Base-by-base conservation (phyloP, 495 filamentous ascomycete genomes). In the Penicillium lividum region DNA sequence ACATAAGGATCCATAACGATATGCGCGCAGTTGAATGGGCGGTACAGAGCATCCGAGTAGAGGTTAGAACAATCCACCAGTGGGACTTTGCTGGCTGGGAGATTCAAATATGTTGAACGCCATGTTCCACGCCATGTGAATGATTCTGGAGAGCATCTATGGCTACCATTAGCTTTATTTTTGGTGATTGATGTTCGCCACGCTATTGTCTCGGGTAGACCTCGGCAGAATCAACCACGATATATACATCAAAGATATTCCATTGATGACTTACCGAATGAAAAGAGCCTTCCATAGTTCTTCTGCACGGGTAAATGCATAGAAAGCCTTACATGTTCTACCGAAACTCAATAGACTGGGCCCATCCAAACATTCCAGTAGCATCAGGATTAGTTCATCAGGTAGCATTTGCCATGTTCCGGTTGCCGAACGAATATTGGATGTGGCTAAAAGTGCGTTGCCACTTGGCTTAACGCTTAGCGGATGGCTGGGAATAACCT, bases 271-370 rank as follows among this genome's bases (percentile, higher is more conserved):
- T 82, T 88, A 98, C 94, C 85, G 80, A 60, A 96, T 79, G 63
- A 92, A 95, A 9, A 96, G 72, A 22, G 84, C 68, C 74, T 94
- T 94, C 94, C 94, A 98, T 28, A 98, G 70, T 58, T 98, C 94
- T 57, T 98, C 94, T 33, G 82, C 82, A 40, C 88, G 79, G 43
- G 88, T 88, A 69, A 92, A 94, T 7, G 93, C 94, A 78, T 92
- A 95, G 15, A 97, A 79, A 33, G 90, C 89, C 70, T 88, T 92
- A 76, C 94, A 97, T 5, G 93, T 89, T 49, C 82, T 81, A n/a
- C 92, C 91, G 27, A 97, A 69, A 5, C 77, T 69, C 53, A 86
- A 69, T 50, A 98, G 73, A 45, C 80, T 77, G 29, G 63, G 56
- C 44, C 81, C 77, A 65, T 95, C 87, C 18, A 98, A 77, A 61